phyloP scores from a whole-genome alignment of 225 moss, liverwort and hornwort genomes.

The Physcomitrellopsis africana region DNA sequence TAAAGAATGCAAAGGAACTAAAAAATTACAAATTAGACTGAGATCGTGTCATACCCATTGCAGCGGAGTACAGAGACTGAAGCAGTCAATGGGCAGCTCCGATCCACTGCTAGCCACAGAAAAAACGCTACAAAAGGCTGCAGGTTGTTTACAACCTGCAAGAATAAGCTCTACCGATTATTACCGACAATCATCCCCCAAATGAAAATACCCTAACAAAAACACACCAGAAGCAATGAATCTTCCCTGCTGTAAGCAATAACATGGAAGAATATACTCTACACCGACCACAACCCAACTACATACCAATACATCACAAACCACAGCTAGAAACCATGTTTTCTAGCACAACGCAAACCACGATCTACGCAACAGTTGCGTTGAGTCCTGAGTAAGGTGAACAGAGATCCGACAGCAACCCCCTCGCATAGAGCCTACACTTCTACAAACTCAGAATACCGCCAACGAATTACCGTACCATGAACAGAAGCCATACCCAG shows the following conservation, averaged over 20 bases:
- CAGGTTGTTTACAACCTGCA: not conserved
- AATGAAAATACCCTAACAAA: not conserved
- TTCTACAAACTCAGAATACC: too few relatives aligned
- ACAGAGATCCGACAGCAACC: too few relatives aligned
- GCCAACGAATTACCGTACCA: too few relatives aligned
- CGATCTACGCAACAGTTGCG: too few relatives aligned
- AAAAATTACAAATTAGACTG: too few relatives aligned
- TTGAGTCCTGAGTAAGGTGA: too few relatives aligned
- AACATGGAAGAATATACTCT: not conserved
- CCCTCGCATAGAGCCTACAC: too few relatives aligned
- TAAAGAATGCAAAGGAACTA: too few relatives aligned
- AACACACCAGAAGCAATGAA: not conserved
- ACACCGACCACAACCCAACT: not conserved
- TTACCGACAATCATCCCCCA: not conserved
- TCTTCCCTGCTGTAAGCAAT: constrained; percentile 4
- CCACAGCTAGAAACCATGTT: not conserved
- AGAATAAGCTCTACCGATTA: not conserved
- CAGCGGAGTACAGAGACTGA: not conserved
- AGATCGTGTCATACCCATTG: constrained; percentile 3
- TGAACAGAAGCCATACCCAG: too few relatives aligned
- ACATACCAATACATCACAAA: constrained; percentile 4
- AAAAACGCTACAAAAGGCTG: not conserved
- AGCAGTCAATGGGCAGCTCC: not conserved
- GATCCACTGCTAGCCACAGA: not conserved
- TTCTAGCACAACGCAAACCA: too few relatives aligned